These are phyloP conservation scores for Chaetomium olivaceum DNA, from an alignment of 2,329 filamentous ascomycete species.

Conservation along the genomic window DNA sequence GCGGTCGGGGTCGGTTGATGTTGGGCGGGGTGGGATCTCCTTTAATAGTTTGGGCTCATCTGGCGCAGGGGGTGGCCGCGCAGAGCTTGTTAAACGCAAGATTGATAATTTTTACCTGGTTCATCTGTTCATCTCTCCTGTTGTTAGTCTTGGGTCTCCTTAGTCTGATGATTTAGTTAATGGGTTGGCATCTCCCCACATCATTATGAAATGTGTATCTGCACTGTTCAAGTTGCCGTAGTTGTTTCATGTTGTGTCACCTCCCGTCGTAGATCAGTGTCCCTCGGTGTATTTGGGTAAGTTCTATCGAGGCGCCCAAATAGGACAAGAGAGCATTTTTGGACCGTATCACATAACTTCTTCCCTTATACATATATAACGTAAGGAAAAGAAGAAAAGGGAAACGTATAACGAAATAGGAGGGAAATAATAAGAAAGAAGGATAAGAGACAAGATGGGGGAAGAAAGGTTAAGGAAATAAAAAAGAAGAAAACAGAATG, in stretches of 20 bases:
- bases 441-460: no score
- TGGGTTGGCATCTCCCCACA: conserved; percentile 2
- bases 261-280: not conserved
- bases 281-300: not conserved
- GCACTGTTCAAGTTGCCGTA: conserved; percentile 1
- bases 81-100: conserved; percentile 15
- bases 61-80: conserved; percentile 8
- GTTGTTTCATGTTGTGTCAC: not conserved
- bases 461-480: no score
- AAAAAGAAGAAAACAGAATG: no score
- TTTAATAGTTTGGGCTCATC: conserved; percentile 14
- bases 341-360: no score
- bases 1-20: conserved; percentile 16
- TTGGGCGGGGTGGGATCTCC: conserved; percentile 10
- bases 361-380: no score
- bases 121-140: not conserved
- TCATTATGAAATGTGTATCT: conserved; percentile 8
- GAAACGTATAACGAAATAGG: no score
- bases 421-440: no score
- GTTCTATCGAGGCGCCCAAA: not conserved
- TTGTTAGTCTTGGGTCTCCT: not conserved
- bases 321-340: not conserved
- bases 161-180: not conserved
- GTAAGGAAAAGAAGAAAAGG: no score
- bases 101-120: conserved; percentile 16